phyloP scores from a whole-genome alignment of 1,284 basidiomycete genomes.

The Exobasidium rhododendri region DNA sequence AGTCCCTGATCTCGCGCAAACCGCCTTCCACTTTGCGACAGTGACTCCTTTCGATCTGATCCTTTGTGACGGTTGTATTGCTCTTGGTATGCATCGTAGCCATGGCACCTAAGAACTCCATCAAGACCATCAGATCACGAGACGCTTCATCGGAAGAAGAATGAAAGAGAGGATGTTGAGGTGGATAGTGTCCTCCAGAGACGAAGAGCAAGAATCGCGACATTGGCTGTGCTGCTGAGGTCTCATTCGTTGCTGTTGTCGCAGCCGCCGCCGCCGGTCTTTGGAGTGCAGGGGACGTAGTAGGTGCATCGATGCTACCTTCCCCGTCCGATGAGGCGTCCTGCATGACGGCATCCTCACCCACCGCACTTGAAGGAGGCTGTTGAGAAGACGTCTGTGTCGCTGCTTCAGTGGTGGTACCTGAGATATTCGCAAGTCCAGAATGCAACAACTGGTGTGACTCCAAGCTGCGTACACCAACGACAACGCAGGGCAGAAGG shows the following conservation, averaged over 20 bases:
- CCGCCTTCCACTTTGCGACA: slow-evolving; percentile 28
- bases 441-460: slow-evolving; percentile 19
- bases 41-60: slow-evolving; percentile 42
- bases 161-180: slow-evolving; percentile 45
- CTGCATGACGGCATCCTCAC: neutral
- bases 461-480: slow-evolving; percentile 47
- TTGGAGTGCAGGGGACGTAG: neutral
- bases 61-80: slow-evolving; percentile 37
- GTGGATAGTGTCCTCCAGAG: slow-evolving; percentile 46
- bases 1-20: slow-evolving; percentile 21
- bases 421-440: neutral
- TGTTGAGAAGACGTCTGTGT: neutral
- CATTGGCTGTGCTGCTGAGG: slow-evolving; percentile 17
- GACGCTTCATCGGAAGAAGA: slow-evolving; percentile 39
- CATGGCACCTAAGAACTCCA: slow-evolving; percentile 48
- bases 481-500: slow-evolving; percentile 46
- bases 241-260: neutral
- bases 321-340: neutral
- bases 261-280: slow-evolving; percentile 11
- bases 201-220: slow-evolving; percentile 51
- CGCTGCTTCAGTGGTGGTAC: neutral
- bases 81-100: slow-evolving; percentile 36
- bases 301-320: neutral
- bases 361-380: neutral
- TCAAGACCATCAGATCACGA: slow-evolving; percentile 50